Base-by-base conservation (phyloP, 345 rosid genomes). In the Microthlaspi erraticum region DNA sequence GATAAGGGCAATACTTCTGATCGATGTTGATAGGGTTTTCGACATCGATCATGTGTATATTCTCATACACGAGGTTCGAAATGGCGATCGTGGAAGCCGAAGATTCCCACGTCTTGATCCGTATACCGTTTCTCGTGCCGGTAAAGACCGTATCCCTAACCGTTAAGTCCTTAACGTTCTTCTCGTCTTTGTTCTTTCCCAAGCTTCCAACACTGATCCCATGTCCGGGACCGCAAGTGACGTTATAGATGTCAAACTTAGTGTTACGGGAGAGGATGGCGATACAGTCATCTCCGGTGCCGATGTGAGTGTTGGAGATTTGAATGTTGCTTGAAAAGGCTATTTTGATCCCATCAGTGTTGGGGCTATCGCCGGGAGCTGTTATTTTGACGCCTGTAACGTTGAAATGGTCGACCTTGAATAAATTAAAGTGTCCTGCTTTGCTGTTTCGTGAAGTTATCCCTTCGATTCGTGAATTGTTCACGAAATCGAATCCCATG, bases 281-380 rank as follows among this genome's bases (percentile, higher is more conserved):
- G 4, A 69, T 58, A 13, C 73, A 69, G 6, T 69, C 66, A 36
- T 69, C 73, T 33, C 73, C 65, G 1, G 66, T 45, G 18, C 65
- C 66, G 19, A 69, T 69, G 45, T 44, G 63, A 20, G 50, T 46
- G 32, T 70, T 2, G 45, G 59, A 51, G 23, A 70, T 60, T 16
- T 31, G 31, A 2, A 70, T 10, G 39, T 51, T 37, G 14, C 20
- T 51, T 4, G 61, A 60, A 7, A 7, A 26, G 3, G 39, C 70
- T 2, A 72, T 52, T 55, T 72, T 72, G 41, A 72, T 53, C 7
- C 70, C 76, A n/a, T 72, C 76, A 6, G 70, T 72, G 68, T 71
- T 71, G 19, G 68, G 68, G 53, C 68, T 71, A 33, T 71, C 13
- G 11, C 60, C 42, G 1, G 75, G 75, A 37, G 75, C 68, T 12